Base-by-base conservation (phyloP, 2,329 filamentous ascomycete species). In the Zymoseptoria ardabiliae region DNA sequence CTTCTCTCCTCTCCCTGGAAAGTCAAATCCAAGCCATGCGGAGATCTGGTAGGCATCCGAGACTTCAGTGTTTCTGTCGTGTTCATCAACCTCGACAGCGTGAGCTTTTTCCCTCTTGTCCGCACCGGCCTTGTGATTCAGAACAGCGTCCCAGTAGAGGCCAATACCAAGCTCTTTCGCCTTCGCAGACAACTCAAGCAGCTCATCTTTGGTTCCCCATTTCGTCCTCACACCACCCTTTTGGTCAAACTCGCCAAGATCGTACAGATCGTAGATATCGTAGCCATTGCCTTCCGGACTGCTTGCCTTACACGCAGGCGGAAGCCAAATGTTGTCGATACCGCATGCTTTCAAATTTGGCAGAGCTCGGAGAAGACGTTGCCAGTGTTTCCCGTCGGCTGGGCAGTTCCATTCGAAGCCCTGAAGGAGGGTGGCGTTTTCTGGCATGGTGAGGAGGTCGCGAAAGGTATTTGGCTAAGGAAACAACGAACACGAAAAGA, bases 341-440 rank as follows among this genome's bases (percentile, higher is more conserved):
- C 86, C 86, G 53, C 84, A 79, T 1, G 78, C 75, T 65, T 83
- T 82, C 2, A 89, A 75, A 2, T 75, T 74, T 0, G 82, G 79
- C 1, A 87, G 68, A 6, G 78, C 77, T 19, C 75, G 73, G 13
- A 74, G 72, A 1, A 89, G 79, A 8, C 85, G 81, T 41, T 77
- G 73, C 81, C 84, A 89, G 72, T 89, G 86, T 53, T 78, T 77
- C 48, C 82, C 76, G 64, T 88, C 84, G 19, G 80, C 78, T 2
- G 85, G 85, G 5, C 83, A 77, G 66, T 89, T 85, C 86, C 86
- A 89, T 73, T 89, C 87, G 68, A 88, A 89, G 10, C 78, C 85
- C 71, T 89, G 85, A 59, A 89, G 79, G 73, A 89, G 82, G 56
- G 83, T 82, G 48, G 65, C 64, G 58, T 71, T 71, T n/a, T 45